phyloP scores from a whole-genome alignment of 805 yeast genomes.

The Maudiozyma saulgeensis region DNA sequence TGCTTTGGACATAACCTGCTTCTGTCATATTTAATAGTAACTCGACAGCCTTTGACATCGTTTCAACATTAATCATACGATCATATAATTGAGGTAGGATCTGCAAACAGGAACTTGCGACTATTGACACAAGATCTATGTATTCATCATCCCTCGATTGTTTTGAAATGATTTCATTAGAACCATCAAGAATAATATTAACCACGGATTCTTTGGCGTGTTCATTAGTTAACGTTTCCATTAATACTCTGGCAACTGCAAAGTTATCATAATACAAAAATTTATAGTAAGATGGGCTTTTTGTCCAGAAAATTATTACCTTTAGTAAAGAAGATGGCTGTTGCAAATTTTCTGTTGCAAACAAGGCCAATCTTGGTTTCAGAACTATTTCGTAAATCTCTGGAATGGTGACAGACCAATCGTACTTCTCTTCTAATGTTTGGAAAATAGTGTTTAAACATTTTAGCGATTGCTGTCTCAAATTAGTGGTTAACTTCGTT shows the following conservation, averaged over 20 bases:
- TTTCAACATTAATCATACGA: slow-evolving; percentile 31
- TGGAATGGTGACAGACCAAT: slow-evolving; percentile 49
- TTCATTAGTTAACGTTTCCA: slow-evolving; percentile 42
- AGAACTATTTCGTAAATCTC: slow-evolving; percentile 47
- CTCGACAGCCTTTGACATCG: slow-evolving; percentile 44
- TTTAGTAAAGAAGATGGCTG: slow-evolving; percentile 72
- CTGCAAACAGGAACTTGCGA: slow-evolving; percentile 48
- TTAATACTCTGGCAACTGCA: slow-evolving; percentile 45
- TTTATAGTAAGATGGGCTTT: slow-evolving; percentile 35
- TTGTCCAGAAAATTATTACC: slow-evolving; percentile 52
- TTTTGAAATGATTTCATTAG: slow-evolving; percentile 37
- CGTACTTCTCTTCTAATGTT: slow-evolving; percentile 38
- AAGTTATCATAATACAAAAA: slow-evolving; percentile 49
- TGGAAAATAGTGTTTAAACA: slow-evolving; percentile 49
- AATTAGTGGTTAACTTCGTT: slow-evolving; percentile 42
- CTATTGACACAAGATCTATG: slow-evolving; percentile 41
- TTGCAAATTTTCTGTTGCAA: slow-evolving; percentile 71
- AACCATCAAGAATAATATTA: slow-evolving; percentile 44
- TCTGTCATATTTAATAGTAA: slow-evolving; percentile 44
- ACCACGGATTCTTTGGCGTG: slow-evolving; percentile 63
- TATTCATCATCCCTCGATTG: slow-evolving; percentile 36
- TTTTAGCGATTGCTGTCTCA: slow-evolving; percentile 61
- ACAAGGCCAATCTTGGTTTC: slow-evolving; percentile 53
- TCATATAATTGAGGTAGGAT: slow-evolving; percentile 43
- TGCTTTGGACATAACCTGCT: slow-evolving; percentile 47